Base-by-base conservation (phyloP, 2,329 filamentous ascomycete species). In the Aspergillus cejpii region DNA sequence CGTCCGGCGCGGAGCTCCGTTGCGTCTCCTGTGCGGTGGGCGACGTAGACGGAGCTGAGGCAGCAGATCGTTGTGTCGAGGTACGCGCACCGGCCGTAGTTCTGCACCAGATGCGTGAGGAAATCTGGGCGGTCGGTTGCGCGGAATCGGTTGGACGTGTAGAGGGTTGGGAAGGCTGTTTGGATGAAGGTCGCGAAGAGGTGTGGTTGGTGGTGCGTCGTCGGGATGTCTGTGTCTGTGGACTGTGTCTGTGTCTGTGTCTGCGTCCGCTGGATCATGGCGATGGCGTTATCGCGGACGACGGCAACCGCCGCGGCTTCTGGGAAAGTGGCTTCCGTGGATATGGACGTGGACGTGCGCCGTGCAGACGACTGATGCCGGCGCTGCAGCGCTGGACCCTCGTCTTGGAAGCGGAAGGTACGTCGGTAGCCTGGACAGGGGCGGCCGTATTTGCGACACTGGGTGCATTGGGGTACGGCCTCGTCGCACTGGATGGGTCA, bases 401-500 rank as follows among this genome's bases (percentile, higher is more conserved):
- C 66, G 45, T 69, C 65, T 44, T 66, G 63, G 31, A 69, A 68
- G 21, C 63, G 62, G 37, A 65, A 59, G 21, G 59, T 61, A 15
- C 61, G 55, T 23, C 45, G 52, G 40, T 66, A 66, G 24, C 65
- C 65, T 3, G 65, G 65, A 49, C 65, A 68, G 19, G 59, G 51
- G 11, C 59, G 59, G 42, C 65, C 64, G 43, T 67, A 65, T 51
- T 60, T 62, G 37, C 53, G 55, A 37, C 66, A 68, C 50, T 67
- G 65, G 5, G 59, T 57, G 48, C 63, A 66, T 42, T 55, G 59
- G 8, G 73, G 73, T 8, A 62, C 65, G 17, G 50, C 58, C 55
- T 74, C 65, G 53, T 76, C 73, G 49, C 74, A 76, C 61, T 73
- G 45, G 5, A 1, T 10, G 11, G 14, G 15, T 43, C 29, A 28